Base-by-base conservation (phyloP, 495 filamentous ascomycete species). In the Haplographium delicatum region DNA sequence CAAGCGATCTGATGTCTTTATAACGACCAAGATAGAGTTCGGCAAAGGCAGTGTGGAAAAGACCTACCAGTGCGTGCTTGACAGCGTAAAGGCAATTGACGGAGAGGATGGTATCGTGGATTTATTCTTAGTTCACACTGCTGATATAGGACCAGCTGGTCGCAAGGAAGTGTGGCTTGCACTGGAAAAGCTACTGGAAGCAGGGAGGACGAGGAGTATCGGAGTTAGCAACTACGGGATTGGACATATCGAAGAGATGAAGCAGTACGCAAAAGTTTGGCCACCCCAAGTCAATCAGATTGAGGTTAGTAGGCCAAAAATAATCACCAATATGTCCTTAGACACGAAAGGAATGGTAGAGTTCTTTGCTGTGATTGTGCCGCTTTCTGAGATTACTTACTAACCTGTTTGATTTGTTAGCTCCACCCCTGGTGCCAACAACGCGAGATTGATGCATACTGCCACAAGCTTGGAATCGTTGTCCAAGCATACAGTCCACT, bases 1-100 rank as follows among this genome's bases (percentile, higher is more conserved):
- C 1, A 84, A 88, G 24, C 83, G 89, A 31, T 75, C 82, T 26
- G 72, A 94, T 65, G 85, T 95, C 65, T 95, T 83, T 79, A 70
- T 94, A n/a, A 56, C 51, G 1, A 54, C 45, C 2, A 59, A 54
- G 42, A 54, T 59, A 9, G 7, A 24, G 2, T 31, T 3, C 1
- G 22, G 20, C 9, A 31, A 19, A 35, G 61, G 40, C 52, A 62
- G 10, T 25, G 34, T 45, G 3, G 44, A 31, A 23, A 44, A 60
- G 49, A 50, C 82, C 51, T 86, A 81, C 19, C 71, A 72, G 41
- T 85, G 84, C 61, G 63, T 86, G 1, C 67, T 68, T 59, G 71
- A 71, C 33, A 71, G 62, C 4, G 63, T 64, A 39, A 64, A 70
- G 27, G 57, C 65, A 27, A 65, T 68, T 2, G 61, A 64, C n/a